A percentile compares a stretch with the other conserved stretches of the same genome.
Conservation (phyloP, 106 monocot genomes). For the Apostasia shenzhenica region DNA sequence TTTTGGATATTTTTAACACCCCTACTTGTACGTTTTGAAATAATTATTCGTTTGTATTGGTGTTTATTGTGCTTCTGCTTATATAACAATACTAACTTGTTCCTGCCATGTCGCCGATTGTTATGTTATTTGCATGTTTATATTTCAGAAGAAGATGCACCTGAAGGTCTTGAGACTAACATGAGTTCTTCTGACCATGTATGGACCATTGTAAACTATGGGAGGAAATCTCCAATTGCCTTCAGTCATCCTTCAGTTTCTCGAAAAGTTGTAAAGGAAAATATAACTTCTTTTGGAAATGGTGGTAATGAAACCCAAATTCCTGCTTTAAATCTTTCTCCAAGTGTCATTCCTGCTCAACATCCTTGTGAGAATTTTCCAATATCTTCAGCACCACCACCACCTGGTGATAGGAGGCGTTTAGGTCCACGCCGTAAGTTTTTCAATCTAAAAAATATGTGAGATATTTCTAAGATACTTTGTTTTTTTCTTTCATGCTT, state of each 20-base stretch:
- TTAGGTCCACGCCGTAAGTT: constrained; percentile 68
- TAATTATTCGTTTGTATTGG: too few species aligned
- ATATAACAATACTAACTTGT: too few species aligned
- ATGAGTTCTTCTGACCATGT: constrained; percentile 23
- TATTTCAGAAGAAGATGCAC: constrained; percentile 39
- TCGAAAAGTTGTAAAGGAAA: constrained; percentile 13
- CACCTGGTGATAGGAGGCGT: constrained; percentile 33
- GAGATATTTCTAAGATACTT: constrained; percentile 1
- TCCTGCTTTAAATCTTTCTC: constrained; percentile 5
- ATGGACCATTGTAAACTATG: neutral
- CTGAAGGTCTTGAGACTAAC: constrained; percentile 27
- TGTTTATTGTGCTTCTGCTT: too few species aligned
- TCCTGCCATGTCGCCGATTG: too few species aligned
- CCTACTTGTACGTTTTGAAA: too few species aligned
- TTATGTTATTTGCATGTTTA: too few species aligned
- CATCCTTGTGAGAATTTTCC: constrained; percentile 57
- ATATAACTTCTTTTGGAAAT: neutral
- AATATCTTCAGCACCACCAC: constrained; percentile 25
- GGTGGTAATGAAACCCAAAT: constrained; percentile 5
- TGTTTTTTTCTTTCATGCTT: neutral
- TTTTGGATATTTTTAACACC: too few species aligned
- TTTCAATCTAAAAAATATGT: neutral
- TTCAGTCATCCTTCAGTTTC: constrained; percentile 7
- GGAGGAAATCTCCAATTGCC: constrained; percentile 2
- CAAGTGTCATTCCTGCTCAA: constrained; percentile 7